Conservation (phyloP, 805 yeast genomes). For the Kodamaea hsintzibuensis region DNA sequence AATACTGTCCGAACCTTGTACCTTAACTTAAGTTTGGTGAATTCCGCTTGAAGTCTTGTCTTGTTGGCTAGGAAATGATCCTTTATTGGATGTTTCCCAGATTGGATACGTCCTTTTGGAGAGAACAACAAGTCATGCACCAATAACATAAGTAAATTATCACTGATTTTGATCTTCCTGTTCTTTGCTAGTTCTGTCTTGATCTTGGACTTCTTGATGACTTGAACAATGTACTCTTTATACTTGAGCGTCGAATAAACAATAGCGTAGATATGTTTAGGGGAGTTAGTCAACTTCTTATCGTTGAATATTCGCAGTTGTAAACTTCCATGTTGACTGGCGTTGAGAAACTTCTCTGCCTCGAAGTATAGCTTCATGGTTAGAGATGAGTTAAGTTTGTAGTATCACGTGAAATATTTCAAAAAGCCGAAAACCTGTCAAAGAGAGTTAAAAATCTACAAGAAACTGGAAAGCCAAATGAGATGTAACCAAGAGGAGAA, state of each 20-base stretch:
- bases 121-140: slow-evolving; percentile 82
- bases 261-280: slow-evolving; percentile 84
- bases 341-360: slow-evolving; percentile 39
- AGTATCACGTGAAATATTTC: neutral
- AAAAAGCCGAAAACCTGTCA: no score
- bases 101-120: slow-evolving; percentile 76
- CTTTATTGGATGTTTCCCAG: slow-evolving; percentile 85
- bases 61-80: slow-evolving; percentile 77
- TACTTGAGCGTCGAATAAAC: slow-evolving; percentile 76
- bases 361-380: slow-evolving; percentile 45
- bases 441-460: no score
- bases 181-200: slow-evolving; percentile 26
- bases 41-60: slow-evolving; percentile 79
- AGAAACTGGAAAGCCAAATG: no score
- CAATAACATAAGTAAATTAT: slow-evolving; percentile 58
- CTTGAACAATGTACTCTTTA: slow-evolving; percentile 58
- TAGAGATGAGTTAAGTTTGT: neutral
- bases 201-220: slow-evolving; percentile 70
- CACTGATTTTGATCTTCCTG: slow-evolving; percentile 45
- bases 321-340: slow-evolving; percentile 31
- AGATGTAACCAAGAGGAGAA: no score
- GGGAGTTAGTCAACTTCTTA: slow-evolving; percentile 45
- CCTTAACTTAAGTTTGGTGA: slow-evolving; percentile 73
- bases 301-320: slow-evolving; percentile 42
- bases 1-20: slow-evolving; percentile 59